phyloP scores from a whole-genome alignment of 257 asterid species.

The Voacanga thouarsii region DNA sequence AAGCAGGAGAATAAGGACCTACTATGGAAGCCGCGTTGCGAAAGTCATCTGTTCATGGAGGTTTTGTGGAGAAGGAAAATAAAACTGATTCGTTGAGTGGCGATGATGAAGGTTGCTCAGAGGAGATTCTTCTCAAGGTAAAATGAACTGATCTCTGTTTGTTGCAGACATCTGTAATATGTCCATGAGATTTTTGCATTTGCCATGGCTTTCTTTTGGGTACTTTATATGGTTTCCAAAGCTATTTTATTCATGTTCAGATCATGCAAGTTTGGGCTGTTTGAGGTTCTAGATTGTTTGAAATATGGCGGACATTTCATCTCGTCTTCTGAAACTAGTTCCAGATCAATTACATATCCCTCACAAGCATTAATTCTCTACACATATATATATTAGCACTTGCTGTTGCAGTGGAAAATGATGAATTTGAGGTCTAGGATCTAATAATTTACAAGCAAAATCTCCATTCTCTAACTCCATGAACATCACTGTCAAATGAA shows the following conservation, averaged over 20 bases:
- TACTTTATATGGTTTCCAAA: background rate
- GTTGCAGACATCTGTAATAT: background rate
- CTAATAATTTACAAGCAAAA: background rate
- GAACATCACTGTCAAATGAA: background rate
- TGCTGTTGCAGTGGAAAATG: background rate
- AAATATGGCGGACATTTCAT: background rate
- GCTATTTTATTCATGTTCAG: background rate
- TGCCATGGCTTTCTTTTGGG: background rate
- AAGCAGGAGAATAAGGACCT: background rate
- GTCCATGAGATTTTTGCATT: background rate
- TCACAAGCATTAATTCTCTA: background rate
- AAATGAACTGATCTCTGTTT: background rate
- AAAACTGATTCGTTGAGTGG: conserved; percentile 29
- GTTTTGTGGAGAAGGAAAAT: conserved; percentile 30
- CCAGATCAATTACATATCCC: background rate
- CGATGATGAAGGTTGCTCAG: conserved; percentile 40
- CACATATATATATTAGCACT: background rate
- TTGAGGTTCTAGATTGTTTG: background rate
- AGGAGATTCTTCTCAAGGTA: conserved; percentile 56
- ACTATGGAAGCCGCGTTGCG: conserved; percentile 46
- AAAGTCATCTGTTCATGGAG: conserved; percentile 35
- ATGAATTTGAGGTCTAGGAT: background rate
- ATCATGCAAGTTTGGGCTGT: background rate
- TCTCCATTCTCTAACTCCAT: background rate
- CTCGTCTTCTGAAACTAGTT: background rate